Percentiles rank a stretch among this genome's conserved stretches.
Evolutionary conservation across 805 yeast genomes (phyloP).

Genomic region (baker's yeast (Saccharomyces cerevisiae)): DNA sequence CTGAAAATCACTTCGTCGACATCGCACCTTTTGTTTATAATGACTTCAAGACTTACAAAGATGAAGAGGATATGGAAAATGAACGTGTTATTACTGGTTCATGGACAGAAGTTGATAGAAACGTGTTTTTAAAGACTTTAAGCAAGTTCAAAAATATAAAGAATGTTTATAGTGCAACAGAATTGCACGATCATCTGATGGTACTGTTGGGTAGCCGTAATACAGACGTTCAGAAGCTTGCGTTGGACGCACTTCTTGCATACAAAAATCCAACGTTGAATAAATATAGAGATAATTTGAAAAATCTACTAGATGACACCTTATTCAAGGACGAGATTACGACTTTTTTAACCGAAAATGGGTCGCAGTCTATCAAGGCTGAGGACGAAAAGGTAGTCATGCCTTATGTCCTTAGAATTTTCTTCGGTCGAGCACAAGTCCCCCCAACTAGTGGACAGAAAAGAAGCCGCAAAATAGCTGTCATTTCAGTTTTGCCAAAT

Average conservation of each 20-base stretch:
- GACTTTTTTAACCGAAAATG: conserved; percentile 44
- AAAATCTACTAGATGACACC: conserved; percentile 71
- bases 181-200: conserved; percentile 46
- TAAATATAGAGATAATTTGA: conserved; percentile 66
- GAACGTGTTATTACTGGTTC: conserved; percentile 4
- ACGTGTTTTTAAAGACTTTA: conserved; percentile 52
- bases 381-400: conserved; percentile 53
- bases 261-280: conserved; percentile 50
- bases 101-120: conserved; percentile 48
- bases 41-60: conserved; percentile 17
- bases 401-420: conserved; percentile 66
- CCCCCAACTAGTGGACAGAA: conserved; percentile 60
- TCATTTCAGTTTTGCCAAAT: conserved; percentile 53
- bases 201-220: conserved; percentile 53
- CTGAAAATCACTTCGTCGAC: conserved; percentile 52
- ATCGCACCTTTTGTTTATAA: conserved; percentile 53
- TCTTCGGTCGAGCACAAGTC: conserved; percentile 81
- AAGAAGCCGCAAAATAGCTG: conserved; percentile 63
- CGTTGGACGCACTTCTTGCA: conserved; percentile 60
- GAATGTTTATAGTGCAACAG: conserved; percentile 42
- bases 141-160: conserved; percentile 57
- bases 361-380: conserved; percentile 47
- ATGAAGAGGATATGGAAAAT: conserved; percentile 6
- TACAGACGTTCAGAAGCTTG: conserved; percentile 57
- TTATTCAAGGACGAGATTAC: conserved; percentile 79